Conservation (phyloP, 495 filamentous ascomycete species). For the Friedmanniomyces endolithicus region DNA sequence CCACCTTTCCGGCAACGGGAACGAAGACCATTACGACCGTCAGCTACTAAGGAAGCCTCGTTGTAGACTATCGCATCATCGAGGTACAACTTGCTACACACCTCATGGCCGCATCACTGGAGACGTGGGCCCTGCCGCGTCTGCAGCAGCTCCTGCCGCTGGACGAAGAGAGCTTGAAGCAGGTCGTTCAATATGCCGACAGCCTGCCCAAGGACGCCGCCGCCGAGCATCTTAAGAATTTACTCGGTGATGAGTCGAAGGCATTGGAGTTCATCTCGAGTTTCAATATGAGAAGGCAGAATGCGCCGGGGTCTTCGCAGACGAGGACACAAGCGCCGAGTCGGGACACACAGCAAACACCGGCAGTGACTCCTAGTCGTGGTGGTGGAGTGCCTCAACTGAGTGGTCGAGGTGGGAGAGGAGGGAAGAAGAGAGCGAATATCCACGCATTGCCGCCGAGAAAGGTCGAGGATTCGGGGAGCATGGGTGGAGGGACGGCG, state of each 20-base stretch:
- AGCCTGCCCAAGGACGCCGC: constrained; percentile 60
- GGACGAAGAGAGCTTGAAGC: constrained; percentile 66
- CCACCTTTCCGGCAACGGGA: too few species aligned
- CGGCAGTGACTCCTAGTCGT: not conserved
- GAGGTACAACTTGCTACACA: not conserved
- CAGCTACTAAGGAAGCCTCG: too few species aligned
- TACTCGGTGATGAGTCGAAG: constrained; percentile 76
- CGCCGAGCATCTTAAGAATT: constrained; percentile 70
- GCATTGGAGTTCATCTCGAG: constrained; percentile 83
- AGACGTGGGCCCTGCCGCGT: constrained; percentile 48
- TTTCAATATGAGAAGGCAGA: constrained; percentile 63
- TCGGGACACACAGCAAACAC: not conserved
- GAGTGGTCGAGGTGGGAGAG: constrained; percentile 8
- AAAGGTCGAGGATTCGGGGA: constrained; percentile 45
- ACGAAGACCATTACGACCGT: too few species aligned
- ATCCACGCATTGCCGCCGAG: constrained; percentile 44
- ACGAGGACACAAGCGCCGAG: constrained; percentile 6
- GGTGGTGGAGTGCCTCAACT: not conserved
- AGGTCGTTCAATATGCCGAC: constrained; percentile 68
- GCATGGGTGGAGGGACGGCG: constrained; percentile 37
- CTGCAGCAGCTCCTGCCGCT: constrained; percentile 68
- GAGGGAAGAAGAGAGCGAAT: constrained; percentile 29
- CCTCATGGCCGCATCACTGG: constrained; percentile 1
- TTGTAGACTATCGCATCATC: too few species aligned
- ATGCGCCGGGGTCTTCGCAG: constrained; percentile 17